Evolutionary conservation across 2,329 filamentous ascomycete species (phyloP).

Genomic region (Scedosporium dehoogii): DNA sequence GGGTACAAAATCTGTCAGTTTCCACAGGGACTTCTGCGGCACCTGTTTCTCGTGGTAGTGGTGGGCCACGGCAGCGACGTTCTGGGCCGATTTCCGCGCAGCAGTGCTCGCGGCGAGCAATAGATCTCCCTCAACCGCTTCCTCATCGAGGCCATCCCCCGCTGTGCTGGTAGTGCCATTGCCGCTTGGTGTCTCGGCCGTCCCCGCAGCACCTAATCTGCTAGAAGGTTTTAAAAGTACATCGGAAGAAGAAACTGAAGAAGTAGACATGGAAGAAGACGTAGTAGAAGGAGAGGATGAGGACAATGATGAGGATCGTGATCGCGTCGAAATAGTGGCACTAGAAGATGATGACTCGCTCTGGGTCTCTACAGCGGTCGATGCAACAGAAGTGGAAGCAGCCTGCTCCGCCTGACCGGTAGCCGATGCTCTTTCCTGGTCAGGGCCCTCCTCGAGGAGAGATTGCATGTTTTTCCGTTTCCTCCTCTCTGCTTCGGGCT

Average conservation of each 20-base stretch:
- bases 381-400: neutral
- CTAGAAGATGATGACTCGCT: neutral
- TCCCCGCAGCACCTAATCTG: neutral
- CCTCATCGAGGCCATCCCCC: slow-evolving; percentile 1
- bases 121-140: neutral
- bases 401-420: neutral
- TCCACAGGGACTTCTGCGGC: slow-evolving; percentile 13
- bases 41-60: slow-evolving; percentile 7
- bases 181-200: slow-evolving; percentile 11
- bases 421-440: neutral
- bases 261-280: neutral
- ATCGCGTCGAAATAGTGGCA: neutral
- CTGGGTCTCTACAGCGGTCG: neutral
- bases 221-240: neutral
- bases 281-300: slow-evolving; percentile 8
- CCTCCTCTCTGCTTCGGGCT: slow-evolving; percentile 8
- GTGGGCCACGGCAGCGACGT: slow-evolving; percentile 25
- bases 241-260: neutral
- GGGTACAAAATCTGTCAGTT: slow-evolving; percentile 61
- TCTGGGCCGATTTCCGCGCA: slow-evolving; percentile 12
- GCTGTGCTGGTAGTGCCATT: slow-evolving; percentile 9
- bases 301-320: slow-evolving; percentile 8
- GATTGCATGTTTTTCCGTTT: slow-evolving; percentile 1
- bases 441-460: neutral
- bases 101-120: neutral